Evolutionary conservation across 257 asterid species (phyloP).

Genomic region (Scutellaria baicalensis): DNA sequence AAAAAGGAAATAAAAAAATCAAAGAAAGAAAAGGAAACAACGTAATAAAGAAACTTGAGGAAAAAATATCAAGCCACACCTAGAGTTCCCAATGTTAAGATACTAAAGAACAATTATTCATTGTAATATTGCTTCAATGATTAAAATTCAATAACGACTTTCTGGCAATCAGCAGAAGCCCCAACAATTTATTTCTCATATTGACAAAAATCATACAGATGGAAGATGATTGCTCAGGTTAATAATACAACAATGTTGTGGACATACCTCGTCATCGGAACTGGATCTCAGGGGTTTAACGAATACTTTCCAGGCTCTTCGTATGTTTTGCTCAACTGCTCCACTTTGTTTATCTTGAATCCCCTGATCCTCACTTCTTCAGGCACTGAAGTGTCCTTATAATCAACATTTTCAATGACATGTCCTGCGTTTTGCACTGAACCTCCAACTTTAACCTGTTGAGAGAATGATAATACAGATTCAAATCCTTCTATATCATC

Average conservation of each 20-base stretch:
- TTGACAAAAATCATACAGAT: neutral
- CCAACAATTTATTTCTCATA: neutral
- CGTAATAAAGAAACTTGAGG: neutral
- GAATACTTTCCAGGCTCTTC: conserved; percentile 55
- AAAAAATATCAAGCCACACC: neutral
- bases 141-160: neutral
- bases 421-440: conserved; percentile 71
- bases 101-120: neutral
- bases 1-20: neutral
- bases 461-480: neutral
- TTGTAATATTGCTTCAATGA: neutral
- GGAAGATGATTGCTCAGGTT: neutral
- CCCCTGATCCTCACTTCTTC: conserved; percentile 96
- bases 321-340: conserved; percentile 59
- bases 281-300: conserved; percentile 34
- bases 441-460: conserved; percentile 74
- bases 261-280: neutral
- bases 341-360: conserved; percentile 59
- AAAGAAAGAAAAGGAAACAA: neutral
- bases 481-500: neutral
- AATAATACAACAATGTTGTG: conserved; percentile 2
- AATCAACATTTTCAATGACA: conserved; percentile 68
- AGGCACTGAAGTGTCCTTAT: conserved; percentile 51
- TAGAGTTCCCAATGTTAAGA: neutral
- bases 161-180: neutral